Evolutionary conservation across 2,329 filamentous ascomycete genomes (phyloP).

Genomic region (Ophiostoma montium): DNA sequence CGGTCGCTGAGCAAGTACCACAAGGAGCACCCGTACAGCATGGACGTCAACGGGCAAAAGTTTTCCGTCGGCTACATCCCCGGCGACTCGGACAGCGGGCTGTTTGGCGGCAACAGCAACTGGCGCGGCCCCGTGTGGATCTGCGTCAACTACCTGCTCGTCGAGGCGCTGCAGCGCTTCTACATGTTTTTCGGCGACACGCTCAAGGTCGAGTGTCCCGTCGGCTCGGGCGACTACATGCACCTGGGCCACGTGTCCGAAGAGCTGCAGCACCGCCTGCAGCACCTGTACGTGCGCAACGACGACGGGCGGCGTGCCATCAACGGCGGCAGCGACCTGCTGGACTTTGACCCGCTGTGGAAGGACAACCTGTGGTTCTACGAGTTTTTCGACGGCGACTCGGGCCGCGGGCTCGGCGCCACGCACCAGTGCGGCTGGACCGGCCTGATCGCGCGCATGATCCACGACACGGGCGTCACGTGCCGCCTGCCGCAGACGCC

Average conservation of each 20-base stretch:
- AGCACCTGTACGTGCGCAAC: conserved; percentile 75
- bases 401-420: conserved; percentile 74
- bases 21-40: conserved; percentile 77
- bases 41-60: conserved; percentile 86
- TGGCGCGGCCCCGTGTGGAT: conserved; percentile 96
- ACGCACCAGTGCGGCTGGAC: conserved; percentile 97
- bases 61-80: conserved; percentile 84
- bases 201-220: conserved; percentile 85
- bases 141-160: conserved; percentile 86
- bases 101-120: conserved; percentile 96
- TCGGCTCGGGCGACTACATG: conserved; percentile 87
- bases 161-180: conserved; percentile 89
- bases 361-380: conserved; percentile 91
- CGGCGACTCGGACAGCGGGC: conserved; percentile 88
- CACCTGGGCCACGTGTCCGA: conserved; percentile 90
- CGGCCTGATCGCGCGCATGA: conserved; percentile 87
- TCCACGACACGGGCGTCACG: conserved; percentile 86
- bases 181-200: conserved; percentile 89
- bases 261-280: conserved; percentile 85
- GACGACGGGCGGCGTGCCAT: conserved; percentile 80
- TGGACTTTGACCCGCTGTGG: conserved; percentile 89
- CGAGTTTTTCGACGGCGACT: conserved; percentile 93
- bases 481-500: conserved; percentile 90
- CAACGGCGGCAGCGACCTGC: conserved; percentile 68
- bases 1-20: conserved; percentile 86